Conservation (phyloP, 2,329 filamentous ascomycete genomes). For the Aspergillus sp. region DNA sequence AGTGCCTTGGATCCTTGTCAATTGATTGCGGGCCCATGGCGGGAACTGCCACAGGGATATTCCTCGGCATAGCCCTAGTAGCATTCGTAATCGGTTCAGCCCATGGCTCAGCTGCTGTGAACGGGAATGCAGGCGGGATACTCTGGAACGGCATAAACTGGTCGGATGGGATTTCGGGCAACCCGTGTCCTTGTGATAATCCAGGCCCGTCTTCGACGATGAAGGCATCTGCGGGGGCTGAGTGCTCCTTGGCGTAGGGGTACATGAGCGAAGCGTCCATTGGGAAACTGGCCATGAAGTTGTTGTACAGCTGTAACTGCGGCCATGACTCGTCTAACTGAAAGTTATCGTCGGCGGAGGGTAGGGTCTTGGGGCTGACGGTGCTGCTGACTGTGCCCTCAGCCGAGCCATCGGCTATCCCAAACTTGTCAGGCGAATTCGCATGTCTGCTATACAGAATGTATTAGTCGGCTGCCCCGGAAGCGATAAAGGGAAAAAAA, state of each 20-base stretch:
- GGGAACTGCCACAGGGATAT: slow-evolving; percentile 17
- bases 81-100: slow-evolving; percentile 24
- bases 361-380: slow-evolving; percentile 42
- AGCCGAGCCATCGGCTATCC: slow-evolving; percentile 33
- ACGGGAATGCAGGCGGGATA: slow-evolving; percentile 34
- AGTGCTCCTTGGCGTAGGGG: slow-evolving; percentile 37
- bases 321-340: slow-evolving; percentile 44
- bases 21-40: slow-evolving; percentile 28
- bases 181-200: slow-evolving; percentile 33
- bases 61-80: slow-evolving; percentile 13
- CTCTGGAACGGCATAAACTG: slow-evolving; percentile 37
- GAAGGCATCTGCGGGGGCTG: slow-evolving; percentile 34
- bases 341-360: slow-evolving; percentile 44
- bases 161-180: slow-evolving; percentile 36
- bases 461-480: slow-evolving; percentile 17
- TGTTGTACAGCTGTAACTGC: slow-evolving; percentile 42
- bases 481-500: slow-evolving; percentile 3
- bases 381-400: slow-evolving; percentile 41
- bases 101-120: slow-evolving; percentile 35
- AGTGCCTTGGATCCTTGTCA: slow-evolving; percentile 24
- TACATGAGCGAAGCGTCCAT: slow-evolving; percentile 39
- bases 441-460: slow-evolving; percentile 35
- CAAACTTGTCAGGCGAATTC: slow-evolving; percentile 38
- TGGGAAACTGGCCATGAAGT: slow-evolving; percentile 37
- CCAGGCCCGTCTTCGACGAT: slow-evolving; percentile 43